Evolutionary conservation across 805 yeast genomes (phyloP).

Genomic region (Candida tallmaniae): DNA sequence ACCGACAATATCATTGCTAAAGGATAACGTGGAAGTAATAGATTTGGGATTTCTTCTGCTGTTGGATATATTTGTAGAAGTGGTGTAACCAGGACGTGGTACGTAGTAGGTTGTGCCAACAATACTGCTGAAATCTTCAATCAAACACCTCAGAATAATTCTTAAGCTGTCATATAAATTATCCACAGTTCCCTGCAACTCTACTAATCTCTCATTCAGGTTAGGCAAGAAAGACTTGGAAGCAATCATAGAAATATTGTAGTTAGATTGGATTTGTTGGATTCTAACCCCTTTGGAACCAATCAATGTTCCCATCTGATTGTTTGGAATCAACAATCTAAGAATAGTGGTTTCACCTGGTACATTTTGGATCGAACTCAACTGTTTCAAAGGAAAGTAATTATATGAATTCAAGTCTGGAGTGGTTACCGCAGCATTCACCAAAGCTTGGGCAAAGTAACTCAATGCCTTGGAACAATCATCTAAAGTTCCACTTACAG

Average conservation of each 20-base stretch:
- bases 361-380: slow-evolving; percentile 47
- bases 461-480: slow-evolving; percentile 67
- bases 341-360: slow-evolving; percentile 51
- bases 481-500: slow-evolving; percentile 70
- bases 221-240: slow-evolving; percentile 78
- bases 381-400: slow-evolving; percentile 57
- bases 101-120: slow-evolving; percentile 61
- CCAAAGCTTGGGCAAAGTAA: slow-evolving; percentile 62
- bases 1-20: slow-evolving; percentile 82
- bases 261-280: slow-evolving; percentile 67
- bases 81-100: slow-evolving; percentile 36
- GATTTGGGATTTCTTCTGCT: slow-evolving; percentile 1
- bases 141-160: slow-evolving; percentile 62
- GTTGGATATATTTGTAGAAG: background rate
- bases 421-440: slow-evolving; percentile 30
- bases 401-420: slow-evolving; percentile 37
- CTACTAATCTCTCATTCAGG: slow-evolving; percentile 82
- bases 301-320: slow-evolving; percentile 84
- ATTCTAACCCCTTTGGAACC: slow-evolving; percentile 81
- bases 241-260: slow-evolving; percentile 76
- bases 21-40: slow-evolving; percentile 43
- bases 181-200: slow-evolving; percentile 74
- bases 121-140: slow-evolving; percentile 68
- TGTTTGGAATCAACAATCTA: slow-evolving; percentile 73
- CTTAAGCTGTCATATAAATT: slow-evolving; percentile 54